Base-by-base conservation (phyloP, 257 asterid genomes). In the Nicotiana tomentosiformis region DNA sequence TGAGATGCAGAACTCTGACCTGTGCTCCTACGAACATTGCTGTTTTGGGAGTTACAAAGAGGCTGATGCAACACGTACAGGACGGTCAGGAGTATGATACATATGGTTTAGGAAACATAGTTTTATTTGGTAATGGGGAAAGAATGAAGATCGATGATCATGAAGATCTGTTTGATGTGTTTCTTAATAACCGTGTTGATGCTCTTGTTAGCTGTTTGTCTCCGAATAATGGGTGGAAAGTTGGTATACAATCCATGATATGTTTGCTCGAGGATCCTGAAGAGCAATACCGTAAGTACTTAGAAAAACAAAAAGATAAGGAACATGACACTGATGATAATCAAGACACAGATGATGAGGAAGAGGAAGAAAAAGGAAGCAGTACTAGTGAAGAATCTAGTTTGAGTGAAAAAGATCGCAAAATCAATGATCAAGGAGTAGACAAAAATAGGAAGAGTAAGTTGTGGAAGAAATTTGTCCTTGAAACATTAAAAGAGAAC, bases 21-120 rank as follows among this genome's bases (percentile, higher is more conserved):
- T 91, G 93, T 87, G 93, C 92, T 0, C 94, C 93, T 0, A 91
- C 94, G 2, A 91, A 91, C 18, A 86, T 90, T 20, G 92, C 90
- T 7, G 84, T 87, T 20, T 16, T 85, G 72, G 90, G 87, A 80
- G 88, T 87, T 5, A 23, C 87, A 11, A 70, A 82, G 43, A 76
- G 84, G 39, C 78, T 92, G 26, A 81, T 87, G 91, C 85, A 86
- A 61, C 78, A 80, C 35, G 82, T 92, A 5, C 49, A 53, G 23
- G 55, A 77, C 2, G 62, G 46, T 16, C 49, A 77, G 9, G 67
- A 66, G 57, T 55, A 32, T 1, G 85, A 85, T 14, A 81, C 85
- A 0, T 90, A 89, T 23, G 93, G 94, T 49, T 77, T 91, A 35
- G 95, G 93, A 18, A 90, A 91, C 35, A 64, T 92, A 12, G 85